A percentile compares a stretch with the other conserved stretches of the same genome.
Conservation (phyloP, 2,329 filamentous ascomycete genomes). For the Trichoderma aggressivum region DNA sequence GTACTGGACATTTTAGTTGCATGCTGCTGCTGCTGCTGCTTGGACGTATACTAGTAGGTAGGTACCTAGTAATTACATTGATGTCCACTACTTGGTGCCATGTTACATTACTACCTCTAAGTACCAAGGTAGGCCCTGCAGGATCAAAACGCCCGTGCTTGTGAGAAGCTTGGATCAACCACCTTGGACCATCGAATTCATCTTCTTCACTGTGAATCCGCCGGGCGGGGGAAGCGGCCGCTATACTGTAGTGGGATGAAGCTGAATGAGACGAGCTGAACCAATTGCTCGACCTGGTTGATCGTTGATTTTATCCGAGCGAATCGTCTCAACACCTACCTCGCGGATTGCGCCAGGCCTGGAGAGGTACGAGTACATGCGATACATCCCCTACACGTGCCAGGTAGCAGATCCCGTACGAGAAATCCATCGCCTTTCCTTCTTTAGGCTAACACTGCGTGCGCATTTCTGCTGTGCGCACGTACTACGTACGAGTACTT, state of each 20-base stretch:
- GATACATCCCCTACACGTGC: neutral
- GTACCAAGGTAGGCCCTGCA: neutral
- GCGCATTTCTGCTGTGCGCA: neutral
- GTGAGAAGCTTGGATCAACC: neutral
- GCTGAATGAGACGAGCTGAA: neutral
- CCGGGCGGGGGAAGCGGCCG: neutral
- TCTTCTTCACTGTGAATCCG: neutral
- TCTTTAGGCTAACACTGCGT: neutral
- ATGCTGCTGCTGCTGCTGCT: neutral
- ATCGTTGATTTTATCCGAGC: neutral
- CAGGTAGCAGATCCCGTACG: neutral
- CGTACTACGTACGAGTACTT: too few relatives aligned
- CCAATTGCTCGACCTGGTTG: neutral
- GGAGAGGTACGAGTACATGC: neutral
- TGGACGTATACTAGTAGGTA: neutral
- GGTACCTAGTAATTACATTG: neutral
- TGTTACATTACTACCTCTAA: neutral
- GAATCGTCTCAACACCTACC: neutral
- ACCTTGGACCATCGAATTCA: neutral
- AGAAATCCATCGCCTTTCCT: neutral
- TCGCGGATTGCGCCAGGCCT: neutral
- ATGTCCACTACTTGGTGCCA: neutral
- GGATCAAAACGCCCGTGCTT: neutral
- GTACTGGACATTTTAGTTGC: neutral
- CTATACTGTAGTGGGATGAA: neutral